These are phyloP conservation scores for Pouteria glomerata DNA, from an alignment of 148 eudicot genomes.

Conservation along the genomic window DNA sequence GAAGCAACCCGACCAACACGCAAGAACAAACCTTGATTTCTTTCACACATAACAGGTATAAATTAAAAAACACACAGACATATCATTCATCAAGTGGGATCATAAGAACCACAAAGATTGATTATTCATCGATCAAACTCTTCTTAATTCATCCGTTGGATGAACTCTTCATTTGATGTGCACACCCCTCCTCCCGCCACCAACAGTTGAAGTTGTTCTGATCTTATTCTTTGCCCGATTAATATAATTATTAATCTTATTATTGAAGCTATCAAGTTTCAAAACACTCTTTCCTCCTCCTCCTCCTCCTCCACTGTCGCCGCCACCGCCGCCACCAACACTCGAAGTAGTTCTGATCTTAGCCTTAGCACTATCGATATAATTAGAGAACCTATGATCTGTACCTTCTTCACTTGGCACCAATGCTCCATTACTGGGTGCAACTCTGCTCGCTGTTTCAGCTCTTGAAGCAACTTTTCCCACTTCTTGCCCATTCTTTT, in stretches of 20 bases:
- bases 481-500: conserved; percentile 2
- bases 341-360: conserved; percentile 22
- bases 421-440: neutral
- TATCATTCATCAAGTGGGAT: neutral
- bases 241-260: conserved; percentile 22
- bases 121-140: no score
- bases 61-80: no score
- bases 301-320: no score
- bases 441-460: neutral
- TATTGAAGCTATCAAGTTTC: conserved; percentile 29
- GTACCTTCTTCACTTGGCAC: neutral
- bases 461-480: neutral
- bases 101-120: neutral
- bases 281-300: conserved; percentile 1
- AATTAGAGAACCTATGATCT: conserved; percentile 21
- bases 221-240: conserved; percentile 26
- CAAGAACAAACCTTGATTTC: no score
- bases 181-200: neutral
- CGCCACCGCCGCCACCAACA: conserved; percentile 14
- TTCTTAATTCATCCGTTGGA: no score
- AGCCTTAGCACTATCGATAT: conserved; percentile 18
- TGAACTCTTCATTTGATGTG: neutral
- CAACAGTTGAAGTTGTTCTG: conserved; percentile 12
- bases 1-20: no score
- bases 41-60: no score